phyloP scores from a whole-genome alignment of 495 filamentous ascomycete species.

The Rhypophila decipiens region DNA sequence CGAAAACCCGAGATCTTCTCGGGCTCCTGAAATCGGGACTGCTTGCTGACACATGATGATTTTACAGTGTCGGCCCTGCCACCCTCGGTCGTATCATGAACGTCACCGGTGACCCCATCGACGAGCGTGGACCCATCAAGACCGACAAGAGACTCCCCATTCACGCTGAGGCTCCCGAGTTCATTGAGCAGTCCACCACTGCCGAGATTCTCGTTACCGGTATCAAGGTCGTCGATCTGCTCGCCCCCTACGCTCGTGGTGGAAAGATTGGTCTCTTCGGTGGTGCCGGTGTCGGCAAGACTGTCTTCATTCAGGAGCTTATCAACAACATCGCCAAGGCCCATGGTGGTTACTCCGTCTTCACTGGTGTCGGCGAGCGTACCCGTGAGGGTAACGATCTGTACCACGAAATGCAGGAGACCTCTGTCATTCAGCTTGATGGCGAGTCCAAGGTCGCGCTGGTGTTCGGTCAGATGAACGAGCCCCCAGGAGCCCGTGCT shows the following conservation, averaged over 20 bases:
- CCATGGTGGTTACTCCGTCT: constrained; percentile 99
- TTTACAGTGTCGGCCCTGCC: constrained; percentile 65
- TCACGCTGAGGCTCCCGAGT: constrained; percentile 85
- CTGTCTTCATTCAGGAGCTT: constrained; percentile 99
- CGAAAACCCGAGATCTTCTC: too few species aligned
- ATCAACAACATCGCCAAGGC: constrained; percentile 99
- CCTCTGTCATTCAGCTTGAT: constrained; percentile 96
- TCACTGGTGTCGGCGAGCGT: constrained; percentile 99
- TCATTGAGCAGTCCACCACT: constrained; percentile 89
- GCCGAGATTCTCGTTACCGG: constrained; percentile 97
- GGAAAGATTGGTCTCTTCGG: constrained; percentile 99
- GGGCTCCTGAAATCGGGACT: neutral
- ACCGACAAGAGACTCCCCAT: constrained; percentile 78
- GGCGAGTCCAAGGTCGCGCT: constrained; percentile 99
- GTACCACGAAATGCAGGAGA: constrained; percentile 99
- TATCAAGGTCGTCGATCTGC: constrained; percentile 99
- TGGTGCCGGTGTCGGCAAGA: constrained; percentile 99
- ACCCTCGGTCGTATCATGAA: constrained; percentile 99
- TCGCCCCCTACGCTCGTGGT: constrained; percentile 99
- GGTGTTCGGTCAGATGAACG: constrained; percentile 99
- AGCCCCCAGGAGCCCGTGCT: constrained; percentile 98
- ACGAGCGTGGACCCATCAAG: constrained; percentile 98
- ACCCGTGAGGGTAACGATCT: constrained; percentile 99
- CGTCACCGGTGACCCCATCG: constrained; percentile 99
- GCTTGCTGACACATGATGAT: constrained; percentile 10